A percentile compares a stretch with the other conserved stretches of the same genome.
phyloP scores from a whole-genome alignment of 306 rosid genomes.

The Trifolium dubium region DNA sequence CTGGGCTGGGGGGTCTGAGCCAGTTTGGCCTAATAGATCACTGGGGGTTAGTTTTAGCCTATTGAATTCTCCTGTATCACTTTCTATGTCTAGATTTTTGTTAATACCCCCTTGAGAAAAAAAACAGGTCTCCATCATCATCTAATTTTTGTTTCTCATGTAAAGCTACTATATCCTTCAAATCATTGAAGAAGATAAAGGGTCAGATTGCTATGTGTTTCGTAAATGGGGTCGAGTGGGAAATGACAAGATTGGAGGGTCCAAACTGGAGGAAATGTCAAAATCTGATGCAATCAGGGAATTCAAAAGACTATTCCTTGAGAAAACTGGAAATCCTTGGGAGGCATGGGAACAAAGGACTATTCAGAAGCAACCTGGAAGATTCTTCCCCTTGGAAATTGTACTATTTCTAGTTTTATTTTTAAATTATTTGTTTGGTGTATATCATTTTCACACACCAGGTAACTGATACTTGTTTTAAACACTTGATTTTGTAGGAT shows the following conservation, averaged over 20 bases:
- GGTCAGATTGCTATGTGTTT: slow-evolving; percentile 76
- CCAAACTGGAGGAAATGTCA: slow-evolving; percentile 70
- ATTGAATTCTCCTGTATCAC: slow-evolving; percentile 13
- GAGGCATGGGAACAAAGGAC: slow-evolving; percentile 94
- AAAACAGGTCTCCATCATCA: not conserved
- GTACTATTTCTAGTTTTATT: slow-evolving; percentile 50
- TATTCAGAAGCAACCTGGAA: slow-evolving; percentile 92
- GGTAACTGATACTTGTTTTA: slow-evolving; percentile 30
- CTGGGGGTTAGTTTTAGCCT: too few species aligned
- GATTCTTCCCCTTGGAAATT: slow-evolving; percentile 93
- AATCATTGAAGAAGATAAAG: slow-evolving; percentile 88
- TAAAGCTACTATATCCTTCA: slow-evolving; percentile 87
- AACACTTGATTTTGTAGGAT: slow-evolving; percentile 63
- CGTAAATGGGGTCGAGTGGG: slow-evolving; percentile 99
- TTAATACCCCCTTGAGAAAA: not conserved
- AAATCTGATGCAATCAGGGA: slow-evolving; percentile 76
- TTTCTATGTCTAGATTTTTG: slow-evolving; percentile 1
- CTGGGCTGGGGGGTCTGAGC: not conserved
- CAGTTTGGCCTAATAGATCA: not conserved
- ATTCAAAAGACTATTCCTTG: slow-evolving; percentile 85
- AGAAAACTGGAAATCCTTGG: slow-evolving; percentile 97
- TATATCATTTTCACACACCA: slow-evolving; percentile 18
- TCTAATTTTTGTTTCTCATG: slow-evolving; percentile 43
- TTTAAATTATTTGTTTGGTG: slow-evolving; percentile 28
- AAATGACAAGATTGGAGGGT: slow-evolving; percentile 88